Evolutionary conservation across 345 rosid genomes (phyloP).

Genomic region (Hibiscus mutabilis): DNA sequence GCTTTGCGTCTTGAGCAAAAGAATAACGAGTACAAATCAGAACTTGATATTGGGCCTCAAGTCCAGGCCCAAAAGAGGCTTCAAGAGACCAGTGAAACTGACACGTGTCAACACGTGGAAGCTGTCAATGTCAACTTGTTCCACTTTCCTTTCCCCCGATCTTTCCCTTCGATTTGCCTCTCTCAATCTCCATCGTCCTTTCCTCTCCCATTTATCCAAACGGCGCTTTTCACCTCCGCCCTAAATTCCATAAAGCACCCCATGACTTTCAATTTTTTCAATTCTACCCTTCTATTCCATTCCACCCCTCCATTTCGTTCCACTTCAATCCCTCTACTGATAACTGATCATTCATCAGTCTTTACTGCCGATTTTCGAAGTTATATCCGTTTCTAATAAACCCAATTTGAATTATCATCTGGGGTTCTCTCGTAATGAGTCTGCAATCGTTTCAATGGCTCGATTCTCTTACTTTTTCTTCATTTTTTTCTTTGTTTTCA

Average conservation of each 20-base stretch:
- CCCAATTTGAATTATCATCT: background rate
- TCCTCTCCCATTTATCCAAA: background rate
- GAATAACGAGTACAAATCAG: background rate
- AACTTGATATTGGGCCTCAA: background rate
- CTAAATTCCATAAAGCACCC: background rate
- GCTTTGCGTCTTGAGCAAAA: too few relatives aligned
- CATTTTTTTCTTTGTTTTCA: background rate
- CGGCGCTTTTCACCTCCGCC: background rate
- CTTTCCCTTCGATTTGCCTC: background rate
- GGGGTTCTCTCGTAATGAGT: background rate
- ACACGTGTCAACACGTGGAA: background rate
- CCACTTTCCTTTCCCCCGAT: background rate
- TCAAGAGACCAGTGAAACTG: background rate
- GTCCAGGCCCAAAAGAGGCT: background rate
- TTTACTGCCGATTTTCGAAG: background rate
- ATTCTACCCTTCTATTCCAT: background rate
- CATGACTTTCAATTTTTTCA: background rate
- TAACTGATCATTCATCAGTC: background rate
- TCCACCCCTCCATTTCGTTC: background rate
- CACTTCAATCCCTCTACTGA: background rate
- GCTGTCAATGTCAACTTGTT: background rate
- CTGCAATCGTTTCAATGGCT: background rate
- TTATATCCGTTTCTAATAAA: background rate
- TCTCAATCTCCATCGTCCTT: background rate
- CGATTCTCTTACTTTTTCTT: background rate